Percentiles rank a stretch among this genome's conserved stretches.
phyloP scores from a whole-genome alignment of 768 basidiomycete species.

The Pisolithus tinctorius region DNA sequence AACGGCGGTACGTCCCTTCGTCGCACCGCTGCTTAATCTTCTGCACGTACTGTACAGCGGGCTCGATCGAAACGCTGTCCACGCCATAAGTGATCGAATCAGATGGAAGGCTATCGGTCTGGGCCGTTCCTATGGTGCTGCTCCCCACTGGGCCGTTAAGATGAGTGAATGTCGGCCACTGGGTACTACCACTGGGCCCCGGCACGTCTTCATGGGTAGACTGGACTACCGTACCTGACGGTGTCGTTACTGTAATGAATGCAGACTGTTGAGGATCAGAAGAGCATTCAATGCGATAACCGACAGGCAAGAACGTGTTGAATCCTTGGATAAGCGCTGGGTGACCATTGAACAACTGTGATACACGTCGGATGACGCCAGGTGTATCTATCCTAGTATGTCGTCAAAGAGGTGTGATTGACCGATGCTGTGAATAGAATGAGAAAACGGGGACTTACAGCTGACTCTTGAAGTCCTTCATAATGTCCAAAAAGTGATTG shows the following conservation, averaged over 20 bases:
- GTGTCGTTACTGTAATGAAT: conserved; percentile 73
- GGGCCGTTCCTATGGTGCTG: neutral
- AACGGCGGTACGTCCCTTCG: conserved; percentile 76
- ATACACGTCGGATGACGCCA: conserved; percentile 93
- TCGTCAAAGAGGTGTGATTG: neutral
- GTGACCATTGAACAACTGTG: conserved; percentile 86
- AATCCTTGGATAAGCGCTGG: conserved; percentile 92
- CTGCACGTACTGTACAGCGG: conserved; percentile 91
- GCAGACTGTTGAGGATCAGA: conserved; percentile 56
- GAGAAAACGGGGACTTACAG: conserved; percentile 28
- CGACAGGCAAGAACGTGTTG: conserved; percentile 93
- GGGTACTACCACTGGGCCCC: conserved; percentile 27
- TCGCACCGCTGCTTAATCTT: conserved; percentile 95
- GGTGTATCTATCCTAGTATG: conserved; percentile 86
- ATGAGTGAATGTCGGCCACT: conserved; percentile 30
- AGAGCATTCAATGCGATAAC: conserved; percentile 87
- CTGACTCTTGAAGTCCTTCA: conserved; percentile 74
- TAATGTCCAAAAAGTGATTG: conserved; percentile 59
- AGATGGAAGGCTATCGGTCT: conserved; percentile 7
- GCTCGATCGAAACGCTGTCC: conserved; percentile 50
- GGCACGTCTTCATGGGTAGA: conserved; percentile 41
- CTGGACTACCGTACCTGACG: conserved; percentile 57
- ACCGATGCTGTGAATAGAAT: neutral
- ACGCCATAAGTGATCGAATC: conserved; percentile 22
- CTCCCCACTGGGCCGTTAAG: conserved; percentile 10